Conservation (phyloP, 306 rosid genomes). For the Pachyrhizus erosus region DNA sequence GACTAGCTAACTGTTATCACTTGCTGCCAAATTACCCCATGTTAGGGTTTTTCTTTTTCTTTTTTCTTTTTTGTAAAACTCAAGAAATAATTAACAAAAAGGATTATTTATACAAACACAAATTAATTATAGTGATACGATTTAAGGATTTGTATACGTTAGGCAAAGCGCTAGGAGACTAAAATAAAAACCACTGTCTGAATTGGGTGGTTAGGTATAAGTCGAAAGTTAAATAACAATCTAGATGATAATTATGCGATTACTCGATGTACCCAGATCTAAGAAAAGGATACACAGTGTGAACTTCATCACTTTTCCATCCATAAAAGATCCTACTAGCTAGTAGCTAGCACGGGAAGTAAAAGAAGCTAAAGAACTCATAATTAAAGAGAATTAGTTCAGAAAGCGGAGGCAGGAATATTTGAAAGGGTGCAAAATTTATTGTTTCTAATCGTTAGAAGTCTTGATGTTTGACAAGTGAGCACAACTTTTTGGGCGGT, state of each 20-base stretch:
- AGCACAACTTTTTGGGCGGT: constrained; percentile 39
- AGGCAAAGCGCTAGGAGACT: constrained; percentile 16
- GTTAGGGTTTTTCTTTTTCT: background rate
- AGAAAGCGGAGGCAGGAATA: constrained; percentile 13
- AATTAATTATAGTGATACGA: background rate
- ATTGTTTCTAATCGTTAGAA: background rate
- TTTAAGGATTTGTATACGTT: background rate
- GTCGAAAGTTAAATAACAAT: constrained; percentile 20
- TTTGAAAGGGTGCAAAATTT: constrained; percentile 4
- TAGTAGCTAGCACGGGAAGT: constrained; percentile 23
- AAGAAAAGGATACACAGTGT: constrained; percentile 37
- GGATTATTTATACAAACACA: background rate
- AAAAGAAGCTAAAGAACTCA: constrained; percentile 30
- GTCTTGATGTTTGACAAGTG: constrained; percentile 44
- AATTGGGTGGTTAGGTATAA: constrained; percentile 31
- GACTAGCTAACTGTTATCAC: background rate
- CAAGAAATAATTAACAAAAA: background rate
- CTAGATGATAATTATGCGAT: constrained; percentile 20
- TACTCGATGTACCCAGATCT: background rate
- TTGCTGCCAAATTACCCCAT: background rate
- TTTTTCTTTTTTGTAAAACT: background rate
- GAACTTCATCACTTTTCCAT: constrained; percentile 29
- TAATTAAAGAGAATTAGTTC: constrained; percentile 11
- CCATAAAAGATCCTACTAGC: constrained; percentile 35
- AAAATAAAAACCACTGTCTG: background rate